Base-by-base conservation (phyloP, 2,329 filamentous ascomycete species). In the Rutstroemia sp. region DNA sequence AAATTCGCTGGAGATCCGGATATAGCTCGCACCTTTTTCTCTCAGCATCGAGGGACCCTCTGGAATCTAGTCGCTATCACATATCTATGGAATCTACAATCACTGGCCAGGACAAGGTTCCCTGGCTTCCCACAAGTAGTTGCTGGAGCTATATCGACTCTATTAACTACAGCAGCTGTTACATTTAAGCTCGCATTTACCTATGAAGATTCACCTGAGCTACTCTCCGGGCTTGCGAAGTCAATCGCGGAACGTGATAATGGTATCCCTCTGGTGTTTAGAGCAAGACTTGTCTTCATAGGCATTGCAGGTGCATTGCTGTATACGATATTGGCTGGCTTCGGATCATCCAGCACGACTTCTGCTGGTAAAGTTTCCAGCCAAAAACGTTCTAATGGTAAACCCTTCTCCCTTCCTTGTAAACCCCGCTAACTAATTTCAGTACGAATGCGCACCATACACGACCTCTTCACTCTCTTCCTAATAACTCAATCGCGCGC, bases 1-100 rank as follows among this genome's bases (percentile, higher is more conserved):
- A 99, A 99, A 70, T 92, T 90, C 65, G 87, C 94, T 1, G 92
- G 92, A n/a, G 87, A 86, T 41, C 83, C 90, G 25, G 94, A 97
- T 66, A 88, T 97, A 47, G 88, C 88, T 60, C 89, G 87, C 58
- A 75, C 72, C 5, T 87, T 89, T 66, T 75, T 95, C 54, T 74
- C 79, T 16, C 74, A 78, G 0, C 79, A 89, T 56, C 83, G 84
- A 2, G 70, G 76, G 27, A 67, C 88, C 0, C 80, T 99, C 4
- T 99, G 94, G 94, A 63, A 71, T 2, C 72, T 95, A 9, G 78
- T 95, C 21, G 75, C 83, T 41, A 69, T 79, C 12, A 84, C 86
- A 1, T 96, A 96, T 69, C 69, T 82, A 16, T 77, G 84, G 64
- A 70, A 67, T 44, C 55, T 69, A 10, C 62, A 64, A 39, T 63